Base-by-base conservation (phyloP, 805 yeast genomes). In the Schizosaccharomyces cryophilus region DNA sequence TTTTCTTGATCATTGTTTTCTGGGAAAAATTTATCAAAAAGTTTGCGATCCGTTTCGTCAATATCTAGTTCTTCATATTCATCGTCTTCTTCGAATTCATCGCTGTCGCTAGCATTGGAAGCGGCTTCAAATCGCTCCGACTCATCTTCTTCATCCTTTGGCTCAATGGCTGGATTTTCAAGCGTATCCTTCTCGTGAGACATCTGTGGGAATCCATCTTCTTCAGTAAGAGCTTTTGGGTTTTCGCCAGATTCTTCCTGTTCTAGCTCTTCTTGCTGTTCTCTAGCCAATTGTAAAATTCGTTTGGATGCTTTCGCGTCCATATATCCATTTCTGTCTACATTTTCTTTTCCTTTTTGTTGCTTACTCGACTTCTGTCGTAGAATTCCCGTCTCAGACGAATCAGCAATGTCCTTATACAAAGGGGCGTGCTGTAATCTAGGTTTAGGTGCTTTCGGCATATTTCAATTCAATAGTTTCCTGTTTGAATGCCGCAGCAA, bases 231-330 rank as follows among this genome's bases (percentile, higher is more conserved):
- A 21, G 47, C 17, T 56, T 21, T 56, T 9, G 21, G 30, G 59
- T 64, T 60, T 45, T 65, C 65, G 9, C 61, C 66, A 48, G 73
- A 73, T 64, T 81, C 84, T 68, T 86, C 95, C 59, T 75, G 81
- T 61, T 81, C 89, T 24, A 89, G 70, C 69, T 93, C 99, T 56
- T 85, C 88, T 72, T 88, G 96, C 73, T 93, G 99, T 67, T 85
- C 90, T 66, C 79, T 82, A 21, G 98, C 99, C 64, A 93, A 76
- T 69, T 85, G 86, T 65, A 93, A 75, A 71, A 93, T 89, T 72
- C 81, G 87, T 71, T 94, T 77, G 0, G 96, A 86, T 38, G 87
- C 74, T 21, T 80, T 75, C 21, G 96, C 85, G 73, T 90, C 96
- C 48, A 93, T 76, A 66, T 73, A 83, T 55, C 77, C 81, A 58